These are phyloP conservation scores for Penicillium sp. DNA, from an alignment of 2,329 filamentous ascomycete genomes.

Conservation along the genomic window DNA sequence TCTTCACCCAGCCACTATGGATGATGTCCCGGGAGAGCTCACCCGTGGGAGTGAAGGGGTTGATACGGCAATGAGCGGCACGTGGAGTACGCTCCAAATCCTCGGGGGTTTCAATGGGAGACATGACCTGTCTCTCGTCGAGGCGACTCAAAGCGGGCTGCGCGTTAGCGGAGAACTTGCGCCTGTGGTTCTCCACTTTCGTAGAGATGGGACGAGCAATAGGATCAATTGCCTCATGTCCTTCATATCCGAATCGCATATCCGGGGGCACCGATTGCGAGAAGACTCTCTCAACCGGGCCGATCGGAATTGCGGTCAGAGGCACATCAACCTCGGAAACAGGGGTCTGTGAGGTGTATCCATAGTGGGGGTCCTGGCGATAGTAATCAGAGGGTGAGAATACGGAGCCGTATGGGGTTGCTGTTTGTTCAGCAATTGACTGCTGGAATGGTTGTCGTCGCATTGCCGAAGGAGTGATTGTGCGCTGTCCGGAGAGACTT, in stretches of 20 bases:
- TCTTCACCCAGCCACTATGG: constrained; percentile 85
- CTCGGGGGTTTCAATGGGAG: constrained; percentile 33
- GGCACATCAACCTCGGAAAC: constrained; percentile 90
- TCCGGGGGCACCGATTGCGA: constrained; percentile 92
- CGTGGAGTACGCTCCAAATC: constrained; percentile 27
- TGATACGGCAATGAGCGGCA: constrained; percentile 17
- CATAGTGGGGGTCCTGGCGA: constrained; percentile 36
- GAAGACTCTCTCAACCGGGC: constrained; percentile 71
- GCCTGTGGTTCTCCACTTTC: constrained; percentile 38
- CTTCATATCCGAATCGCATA: constrained; percentile 69
- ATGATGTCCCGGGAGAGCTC: not conserved
- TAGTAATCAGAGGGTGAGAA: constrained; percentile 62
- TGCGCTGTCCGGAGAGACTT: constrained; percentile 27
- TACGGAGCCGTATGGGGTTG: not conserved
- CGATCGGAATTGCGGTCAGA: constrained; percentile 67
- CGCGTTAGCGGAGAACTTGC: constrained; percentile 20
- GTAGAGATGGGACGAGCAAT: constrained; percentile 47
- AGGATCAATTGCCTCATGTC: constrained; percentile 45
- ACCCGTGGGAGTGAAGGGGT: constrained; percentile 12
- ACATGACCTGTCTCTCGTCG: constrained; percentile 23
- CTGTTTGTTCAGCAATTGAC: not conserved
- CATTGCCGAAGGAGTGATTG: constrained; percentile 30
- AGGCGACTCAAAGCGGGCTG: constrained; percentile 28
- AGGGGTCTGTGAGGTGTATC: constrained; percentile 67
- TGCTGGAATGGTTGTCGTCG: constrained; percentile 9